Base-by-base conservation (phyloP, 225 moss, liverwort and hornwort genomes). In the Marchantia paleacea region DNA sequence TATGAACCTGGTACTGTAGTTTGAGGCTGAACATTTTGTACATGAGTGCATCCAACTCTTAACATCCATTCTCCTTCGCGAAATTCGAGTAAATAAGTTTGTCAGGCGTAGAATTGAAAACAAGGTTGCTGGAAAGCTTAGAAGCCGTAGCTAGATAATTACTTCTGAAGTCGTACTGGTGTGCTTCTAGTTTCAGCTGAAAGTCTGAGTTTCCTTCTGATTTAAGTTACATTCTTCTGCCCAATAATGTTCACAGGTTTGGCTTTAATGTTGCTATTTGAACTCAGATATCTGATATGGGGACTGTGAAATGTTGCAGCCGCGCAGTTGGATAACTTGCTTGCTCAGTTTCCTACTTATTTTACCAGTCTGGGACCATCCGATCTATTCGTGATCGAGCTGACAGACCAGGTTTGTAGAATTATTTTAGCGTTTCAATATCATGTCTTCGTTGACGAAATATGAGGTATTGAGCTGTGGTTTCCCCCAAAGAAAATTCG, bases 311-410 rank as follows among this genome's bases (percentile, higher is more conserved):
- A 39, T 39, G 84, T 67, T 78, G 83, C 90, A 94, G 93, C 89
- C 20, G 84, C 90, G 22, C 87, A 73, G 76, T 84, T 93, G 76
- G 88, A 86, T 10, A 85, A 85, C 48, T 94, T 90, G 84, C 80
- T 97, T 55, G 89, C 80, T 69, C 85, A 92, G 60, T 94, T 97
- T 65, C 94, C 94, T 10, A 78, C 72, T 75, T 70, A 81, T 26
- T 50, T 53, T 52, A 81, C 85, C 67, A 75, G 79, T 74, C 60
- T 91, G 63, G 88, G 86, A 70, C 90, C 97, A 78, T 93, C 90
- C 72, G 97, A 97, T 78, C 85, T 94, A 78, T 97, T 97, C 82
- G 97, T 97, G 49, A 91, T 92, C 52, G 97, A 97, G 85, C 83
- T 97, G 72, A 91, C 94, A 69, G 97, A 94, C 80, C 97, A 97